Evolutionary conservation across 169 alveolate genomes (phyloP).

Genomic region (Cryptosporidium bovis): DNA sequence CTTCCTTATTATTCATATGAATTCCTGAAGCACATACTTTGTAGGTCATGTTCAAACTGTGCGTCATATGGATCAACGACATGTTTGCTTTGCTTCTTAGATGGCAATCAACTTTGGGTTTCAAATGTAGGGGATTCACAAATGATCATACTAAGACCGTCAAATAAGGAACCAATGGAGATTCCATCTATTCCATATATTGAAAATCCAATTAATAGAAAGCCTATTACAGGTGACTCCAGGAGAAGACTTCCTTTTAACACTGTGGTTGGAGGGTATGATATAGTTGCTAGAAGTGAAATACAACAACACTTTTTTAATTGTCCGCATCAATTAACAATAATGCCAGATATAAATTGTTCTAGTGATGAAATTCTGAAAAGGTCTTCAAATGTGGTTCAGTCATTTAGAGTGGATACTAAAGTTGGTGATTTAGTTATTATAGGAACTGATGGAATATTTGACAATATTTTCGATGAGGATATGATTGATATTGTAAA

Average conservation of each 20-base stretch:
- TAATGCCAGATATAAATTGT: conserved; percentile 81
- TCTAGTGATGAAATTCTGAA: conserved; percentile 74
- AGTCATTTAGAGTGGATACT: conserved; percentile 78
- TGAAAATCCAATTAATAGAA: conserved; percentile 39
- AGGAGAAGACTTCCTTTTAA: conserved; percentile 53
- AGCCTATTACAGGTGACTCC: conserved; percentile 61
- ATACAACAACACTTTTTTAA: conserved; percentile 84
- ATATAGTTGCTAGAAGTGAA: conserved; percentile 77
- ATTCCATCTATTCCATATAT: conserved; percentile 60
- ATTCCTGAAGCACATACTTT: conserved; percentile 70
- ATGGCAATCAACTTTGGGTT: conserved; percentile 77
- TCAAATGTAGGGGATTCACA: conserved; percentile 81
- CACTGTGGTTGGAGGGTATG: conserved; percentile 71
- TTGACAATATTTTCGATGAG: conserved; percentile 84
- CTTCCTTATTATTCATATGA: conserved; percentile 64
- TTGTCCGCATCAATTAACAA: conserved; percentile 85
- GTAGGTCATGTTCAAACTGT: conserved; percentile 78
- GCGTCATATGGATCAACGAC: conserved; percentile 81
- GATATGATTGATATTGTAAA: conserved; percentile 82
- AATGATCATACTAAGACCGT: conserved; percentile 75
- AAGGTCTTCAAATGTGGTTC: conserved; percentile 75
- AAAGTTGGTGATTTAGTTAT: conserved; percentile 83
- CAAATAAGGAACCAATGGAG: conserved; percentile 22
- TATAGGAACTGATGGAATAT: conserved; percentile 86
- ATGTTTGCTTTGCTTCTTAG: conserved; percentile 79